A percentile compares a stretch with the other conserved stretches of the same genome.
Conservation (phyloP, 768 basidiomycete genomes). For the Mycena pura region DNA sequence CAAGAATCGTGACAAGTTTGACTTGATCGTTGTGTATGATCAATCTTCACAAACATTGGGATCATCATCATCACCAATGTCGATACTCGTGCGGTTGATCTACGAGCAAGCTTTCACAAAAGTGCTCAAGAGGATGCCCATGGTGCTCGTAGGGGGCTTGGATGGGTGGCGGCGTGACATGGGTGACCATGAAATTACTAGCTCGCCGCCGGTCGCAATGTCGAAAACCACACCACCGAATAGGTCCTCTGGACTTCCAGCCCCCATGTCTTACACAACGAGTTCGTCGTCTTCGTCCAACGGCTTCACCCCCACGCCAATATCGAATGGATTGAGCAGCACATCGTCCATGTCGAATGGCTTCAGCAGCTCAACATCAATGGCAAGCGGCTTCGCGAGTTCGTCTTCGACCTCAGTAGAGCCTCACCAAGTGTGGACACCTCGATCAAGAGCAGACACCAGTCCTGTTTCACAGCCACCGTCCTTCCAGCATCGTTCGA, state of each 20-base stretch:
- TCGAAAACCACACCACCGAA: constrained; percentile 32
- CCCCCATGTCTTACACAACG: constrained; percentile 23
- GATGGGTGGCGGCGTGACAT: constrained; percentile 78
- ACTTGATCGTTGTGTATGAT: constrained; percentile 89
- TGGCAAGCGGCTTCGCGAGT: constrained; percentile 19
- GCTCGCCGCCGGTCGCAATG: constrained; percentile 19
- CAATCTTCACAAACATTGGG: constrained; percentile 60
- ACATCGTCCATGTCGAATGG: constrained; percentile 9
- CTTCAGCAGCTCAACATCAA: constrained; percentile 16
- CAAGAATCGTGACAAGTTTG: constrained; percentile 84
- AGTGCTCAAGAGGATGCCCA: constrained; percentile 74
- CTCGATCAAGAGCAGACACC: constrained; percentile 33
- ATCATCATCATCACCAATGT: constrained; percentile 56
- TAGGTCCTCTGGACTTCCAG: constrained; percentile 27
- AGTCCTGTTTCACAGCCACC: constrained; percentile 22
- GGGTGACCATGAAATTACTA: constrained; percentile 47
- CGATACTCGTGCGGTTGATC: constrained; percentile 69
- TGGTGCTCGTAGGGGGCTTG: constrained; percentile 85
- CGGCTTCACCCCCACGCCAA: constrained; percentile 11
- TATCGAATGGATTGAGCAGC: constrained; percentile 2
- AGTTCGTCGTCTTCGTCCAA: constrained; percentile 16
- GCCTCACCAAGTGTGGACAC: constrained; percentile 41
- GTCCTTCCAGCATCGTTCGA: constrained; percentile 36
- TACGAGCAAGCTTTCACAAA: constrained; percentile 77
- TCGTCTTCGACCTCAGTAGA: constrained; percentile 11